A percentile compares a stretch with the other conserved stretches of the same genome.
Evolutionary conservation across 1,139 yeast genomes (phyloP).

Genomic region (Scheffersomyces quercinus): DNA sequence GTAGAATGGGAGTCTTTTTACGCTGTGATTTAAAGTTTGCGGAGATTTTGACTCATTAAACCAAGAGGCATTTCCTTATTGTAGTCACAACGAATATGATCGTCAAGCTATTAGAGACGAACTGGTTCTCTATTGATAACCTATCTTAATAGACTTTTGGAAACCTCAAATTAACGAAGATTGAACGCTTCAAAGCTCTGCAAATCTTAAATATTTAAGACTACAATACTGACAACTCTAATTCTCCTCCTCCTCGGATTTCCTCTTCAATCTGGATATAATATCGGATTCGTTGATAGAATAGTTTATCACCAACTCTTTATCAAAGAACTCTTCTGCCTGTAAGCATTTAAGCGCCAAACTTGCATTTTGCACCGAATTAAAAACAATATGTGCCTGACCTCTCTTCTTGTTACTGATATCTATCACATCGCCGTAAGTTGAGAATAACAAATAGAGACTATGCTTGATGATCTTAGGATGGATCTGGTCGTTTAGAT

Average conservation of each 20-base stretch:
- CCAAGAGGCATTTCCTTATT: too few relatives aligned
- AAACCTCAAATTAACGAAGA: too few relatives aligned
- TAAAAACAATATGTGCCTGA: conserved; percentile 71
- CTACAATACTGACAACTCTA: too few relatives aligned
- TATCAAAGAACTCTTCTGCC: conserved; percentile 55
- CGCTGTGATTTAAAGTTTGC: too few relatives aligned
- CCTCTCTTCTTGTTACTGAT: conserved; percentile 60
- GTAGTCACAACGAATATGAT: too few relatives aligned
- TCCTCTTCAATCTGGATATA: neutral
- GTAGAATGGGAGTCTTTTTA: too few relatives aligned
- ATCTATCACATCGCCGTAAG: conserved; percentile 68
- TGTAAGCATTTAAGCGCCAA: conserved; percentile 54
- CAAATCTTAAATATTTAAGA: too few relatives aligned
- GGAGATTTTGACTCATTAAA: too few relatives aligned
- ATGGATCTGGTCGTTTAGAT: conserved; percentile 64
- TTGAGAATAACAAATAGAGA: conserved; percentile 61
- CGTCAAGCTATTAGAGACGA: too few relatives aligned
- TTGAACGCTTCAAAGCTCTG: too few relatives aligned
- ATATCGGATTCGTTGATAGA: conserved; percentile 41
- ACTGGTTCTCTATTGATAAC: too few relatives aligned
- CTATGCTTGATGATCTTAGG: conserved; percentile 48
- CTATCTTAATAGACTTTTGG: too few relatives aligned
- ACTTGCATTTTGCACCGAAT: conserved; percentile 50
- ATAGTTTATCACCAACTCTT: conserved; percentile 49
- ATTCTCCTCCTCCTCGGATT: neutral